Percentiles rank a stretch among this genome's conserved stretches.
Evolutionary conservation across 345 rosid genomes (phyloP).

Genomic region (Arabidopsis arenosa): DNA sequence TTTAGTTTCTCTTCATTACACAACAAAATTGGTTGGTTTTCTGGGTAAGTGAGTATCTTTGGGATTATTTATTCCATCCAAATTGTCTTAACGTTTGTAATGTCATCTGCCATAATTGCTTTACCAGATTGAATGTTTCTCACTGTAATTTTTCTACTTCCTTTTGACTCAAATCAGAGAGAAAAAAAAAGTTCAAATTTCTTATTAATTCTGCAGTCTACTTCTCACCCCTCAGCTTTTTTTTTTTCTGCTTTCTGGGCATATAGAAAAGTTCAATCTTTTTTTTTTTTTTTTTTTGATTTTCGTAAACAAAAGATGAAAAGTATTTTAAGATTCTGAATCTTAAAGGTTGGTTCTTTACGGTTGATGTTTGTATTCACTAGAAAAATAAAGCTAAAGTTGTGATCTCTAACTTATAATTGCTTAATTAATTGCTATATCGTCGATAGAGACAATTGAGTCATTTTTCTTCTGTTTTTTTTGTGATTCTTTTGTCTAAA

Average conservation of each 20-base stretch:
- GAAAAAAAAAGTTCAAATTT: not conserved
- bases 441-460: not conserved
- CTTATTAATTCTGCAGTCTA: slow-evolving; percentile 19
- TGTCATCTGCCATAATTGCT: too few species aligned
- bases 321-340: slow-evolving; percentile 37
- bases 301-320: slow-evolving; percentile 1
- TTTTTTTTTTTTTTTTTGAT: not conserved
- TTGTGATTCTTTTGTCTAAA: not conserved
- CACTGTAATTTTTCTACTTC: not conserved
- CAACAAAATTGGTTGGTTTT: too few species aligned
- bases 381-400: slow-evolving; percentile 2
- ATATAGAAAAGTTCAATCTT: not conserved
- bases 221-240: slow-evolving; percentile 21
- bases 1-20: too few species aligned
- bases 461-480: not conserved
- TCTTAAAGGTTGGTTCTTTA: slow-evolving; percentile 35
- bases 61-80: too few species aligned
- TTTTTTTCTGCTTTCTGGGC: slow-evolving; percentile 26
- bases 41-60: too few species aligned
- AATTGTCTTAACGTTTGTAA: too few species aligned
- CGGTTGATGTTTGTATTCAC: slow-evolving; percentile 31
- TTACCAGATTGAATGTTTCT: too few species aligned
- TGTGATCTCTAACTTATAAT: slow-evolving; percentile 20
- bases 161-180: not conserved
- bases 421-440: slow-evolving; percentile 20